A percentile compares a stretch with the other conserved stretches of the same genome.
Evolutionary conservation across 176 grass and related monocot species (phyloP).

Genomic region (Aegilops speltoides): DNA sequence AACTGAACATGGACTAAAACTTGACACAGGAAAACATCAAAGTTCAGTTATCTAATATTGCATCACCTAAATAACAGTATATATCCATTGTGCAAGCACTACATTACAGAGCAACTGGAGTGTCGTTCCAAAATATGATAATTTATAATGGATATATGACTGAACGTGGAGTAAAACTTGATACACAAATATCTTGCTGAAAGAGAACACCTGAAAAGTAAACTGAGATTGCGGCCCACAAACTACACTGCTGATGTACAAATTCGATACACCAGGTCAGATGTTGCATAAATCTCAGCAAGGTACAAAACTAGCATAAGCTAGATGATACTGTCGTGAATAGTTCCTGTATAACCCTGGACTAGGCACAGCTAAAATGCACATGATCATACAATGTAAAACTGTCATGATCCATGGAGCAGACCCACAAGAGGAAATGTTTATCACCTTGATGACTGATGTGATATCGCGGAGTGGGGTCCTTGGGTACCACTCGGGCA

Average conservation of each 20-base stretch:
- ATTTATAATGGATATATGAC: too few relatives aligned
- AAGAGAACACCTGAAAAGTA: too few relatives aligned
- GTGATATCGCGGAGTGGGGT: slow-evolving; percentile 66
- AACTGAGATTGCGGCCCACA: too few relatives aligned
- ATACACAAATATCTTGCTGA: too few relatives aligned
- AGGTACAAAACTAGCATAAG: too few relatives aligned
- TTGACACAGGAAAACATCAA: background rate
- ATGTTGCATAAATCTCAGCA: too few relatives aligned
- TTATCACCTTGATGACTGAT: slow-evolving; percentile 50
- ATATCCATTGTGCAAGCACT: background rate
- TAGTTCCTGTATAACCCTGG: background rate
- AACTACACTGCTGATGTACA: too few relatives aligned
- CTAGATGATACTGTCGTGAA: background rate
- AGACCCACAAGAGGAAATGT: background rate
- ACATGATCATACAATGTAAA: background rate
- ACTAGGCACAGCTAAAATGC: background rate
- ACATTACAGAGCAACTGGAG: too few relatives aligned
- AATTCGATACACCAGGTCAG: too few relatives aligned
- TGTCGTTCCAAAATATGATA: too few relatives aligned
- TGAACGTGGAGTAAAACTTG: too few relatives aligned
- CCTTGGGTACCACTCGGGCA: slow-evolving; percentile 70
- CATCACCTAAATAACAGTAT: background rate
- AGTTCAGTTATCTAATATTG: background rate
- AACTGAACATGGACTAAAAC: background rate
- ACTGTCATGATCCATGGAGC: background rate